A percentile compares a stretch with the other conserved stretches of the same genome.
These are phyloP conservation scores for Ziziphus jujuba DNA, from an alignment of 306 rosid species.

Conservation along the genomic window DNA sequence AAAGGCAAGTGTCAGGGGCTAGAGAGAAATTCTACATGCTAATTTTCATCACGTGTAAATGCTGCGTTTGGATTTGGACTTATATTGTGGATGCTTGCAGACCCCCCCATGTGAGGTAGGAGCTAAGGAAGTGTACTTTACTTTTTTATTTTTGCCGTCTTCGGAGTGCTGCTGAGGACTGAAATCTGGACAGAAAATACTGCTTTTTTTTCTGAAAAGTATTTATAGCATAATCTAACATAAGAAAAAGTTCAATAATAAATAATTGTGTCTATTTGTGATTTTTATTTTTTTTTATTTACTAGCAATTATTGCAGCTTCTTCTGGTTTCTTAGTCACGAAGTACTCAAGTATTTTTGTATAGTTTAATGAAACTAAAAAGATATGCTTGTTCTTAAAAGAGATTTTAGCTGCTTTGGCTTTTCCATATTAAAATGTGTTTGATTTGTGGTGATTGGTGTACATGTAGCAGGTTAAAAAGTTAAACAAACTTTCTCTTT, in stretches of 20 bases:
- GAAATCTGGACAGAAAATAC: slow-evolving; percentile 10
- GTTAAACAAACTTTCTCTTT: background rate
- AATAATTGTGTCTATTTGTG: slow-evolving; percentile 5
- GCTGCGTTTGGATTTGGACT: background rate
- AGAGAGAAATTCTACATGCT: background rate
- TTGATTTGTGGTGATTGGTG: background rate
- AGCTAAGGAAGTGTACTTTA: background rate
- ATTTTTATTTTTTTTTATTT: background rate
- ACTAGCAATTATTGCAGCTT: slow-evolving; percentile 18
- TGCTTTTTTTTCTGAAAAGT: slow-evolving; percentile 5
- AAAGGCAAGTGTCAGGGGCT: too few species aligned
- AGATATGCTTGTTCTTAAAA: background rate
- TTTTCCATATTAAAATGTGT: slow-evolving; percentile 3
- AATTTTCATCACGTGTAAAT: slow-evolving; percentile 7
- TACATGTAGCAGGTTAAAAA: background rate
- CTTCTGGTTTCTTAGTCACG: slow-evolving; percentile 33
- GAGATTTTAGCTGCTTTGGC: slow-evolving; percentile 5
- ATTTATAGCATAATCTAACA: slow-evolving; percentile 14
- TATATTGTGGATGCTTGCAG: slow-evolving; percentile 13
- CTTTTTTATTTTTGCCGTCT: background rate
- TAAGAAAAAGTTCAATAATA: background rate
- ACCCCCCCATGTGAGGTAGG: slow-evolving; percentile 15
- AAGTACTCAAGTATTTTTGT: slow-evolving; percentile 21
- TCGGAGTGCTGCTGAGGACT: background rate
- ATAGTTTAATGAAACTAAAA: too few species aligned